These are phyloP conservation scores for Carpinus viminea DNA, from an alignment of 306 rosid genomes.

Conservation along the genomic window DNA sequence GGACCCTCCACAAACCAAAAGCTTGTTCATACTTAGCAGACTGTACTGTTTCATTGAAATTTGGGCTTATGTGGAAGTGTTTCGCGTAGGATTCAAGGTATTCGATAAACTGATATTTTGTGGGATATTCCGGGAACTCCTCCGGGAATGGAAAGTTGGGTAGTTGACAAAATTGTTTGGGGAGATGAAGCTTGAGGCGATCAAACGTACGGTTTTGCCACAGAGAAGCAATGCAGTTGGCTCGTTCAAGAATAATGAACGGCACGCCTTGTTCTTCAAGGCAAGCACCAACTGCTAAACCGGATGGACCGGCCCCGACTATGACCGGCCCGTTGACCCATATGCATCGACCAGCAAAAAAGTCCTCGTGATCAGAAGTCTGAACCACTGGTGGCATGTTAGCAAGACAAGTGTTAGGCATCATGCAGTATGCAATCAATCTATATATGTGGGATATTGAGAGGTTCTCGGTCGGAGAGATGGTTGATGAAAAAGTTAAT, in stretches of 20 bases:
- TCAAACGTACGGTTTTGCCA: conserved; percentile 83
- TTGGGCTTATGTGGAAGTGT: conserved; percentile 66
- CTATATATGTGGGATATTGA: too few relatives aligned
- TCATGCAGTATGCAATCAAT: neutral
- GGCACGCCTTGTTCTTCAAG: conserved; percentile 83
- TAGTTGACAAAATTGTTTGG: conserved; percentile 77
- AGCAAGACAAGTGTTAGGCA: conserved; percentile 36
- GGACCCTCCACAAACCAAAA: conserved; percentile 81
- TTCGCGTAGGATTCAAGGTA: conserved; percentile 78
- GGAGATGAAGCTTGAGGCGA: conserved; percentile 92
- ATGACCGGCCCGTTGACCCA: conserved; percentile 88
- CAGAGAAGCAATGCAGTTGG: conserved; percentile 84
- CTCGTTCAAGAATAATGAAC: conserved; percentile 67
- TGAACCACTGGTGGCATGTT: conserved; percentile 48
- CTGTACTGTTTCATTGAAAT: conserved; percentile 85
- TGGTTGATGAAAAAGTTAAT: neutral
- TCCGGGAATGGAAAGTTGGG: conserved; percentile 79
- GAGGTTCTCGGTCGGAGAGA: neutral
- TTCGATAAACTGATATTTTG: conserved; percentile 71
- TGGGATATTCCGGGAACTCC: conserved; percentile 76
- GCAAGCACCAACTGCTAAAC: conserved; percentile 80
- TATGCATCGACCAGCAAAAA: conserved; percentile 52
- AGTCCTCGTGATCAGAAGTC: conserved; percentile 38
- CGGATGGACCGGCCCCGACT: conserved; percentile 93
- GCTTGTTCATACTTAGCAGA: conserved; percentile 85